Percentiles rank a stretch among this genome's conserved stretches.
These are phyloP conservation scores for Hymenoscyphus albidus DNA, from an alignment of 2,329 filamentous ascomycete species.

Conservation along the genomic window DNA sequence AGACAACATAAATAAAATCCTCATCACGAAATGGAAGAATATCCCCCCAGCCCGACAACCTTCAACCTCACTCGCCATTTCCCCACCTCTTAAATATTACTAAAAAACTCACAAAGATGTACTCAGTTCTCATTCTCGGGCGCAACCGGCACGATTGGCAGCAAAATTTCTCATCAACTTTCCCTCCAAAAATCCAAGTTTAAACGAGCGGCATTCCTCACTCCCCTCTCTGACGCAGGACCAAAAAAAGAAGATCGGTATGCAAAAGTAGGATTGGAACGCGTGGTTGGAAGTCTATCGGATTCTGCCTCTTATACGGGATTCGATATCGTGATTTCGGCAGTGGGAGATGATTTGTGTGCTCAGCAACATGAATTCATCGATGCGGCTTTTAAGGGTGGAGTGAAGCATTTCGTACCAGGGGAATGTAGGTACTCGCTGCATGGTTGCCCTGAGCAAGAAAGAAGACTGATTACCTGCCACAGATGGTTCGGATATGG, in stretches of 20 bases:
- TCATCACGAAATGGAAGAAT: too few species aligned
- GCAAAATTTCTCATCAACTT: slow-evolving; percentile 3
- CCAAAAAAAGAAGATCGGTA: slow-evolving; percentile 7
- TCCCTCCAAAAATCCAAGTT: neutral
- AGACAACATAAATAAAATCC: too few species aligned
- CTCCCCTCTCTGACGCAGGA: slow-evolving; percentile 3
- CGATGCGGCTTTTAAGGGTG: slow-evolving; percentile 8
- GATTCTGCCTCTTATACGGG: slow-evolving; percentile 5
- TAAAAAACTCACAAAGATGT: neutral
- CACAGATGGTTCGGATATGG: slow-evolving; percentile 5
- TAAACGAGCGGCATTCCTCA: slow-evolving; percentile 9
- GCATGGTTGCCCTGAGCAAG: neutral
- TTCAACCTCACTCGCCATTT: too few species aligned
- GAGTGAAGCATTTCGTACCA: slow-evolving; percentile 10
- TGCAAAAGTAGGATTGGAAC: neutral
- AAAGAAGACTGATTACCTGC: neutral
- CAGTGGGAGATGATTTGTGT: slow-evolving; percentile 10
- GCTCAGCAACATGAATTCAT: slow-evolving; percentile 5
- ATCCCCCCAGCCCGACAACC: too few species aligned
- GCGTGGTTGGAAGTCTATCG: slow-evolving; percentile 2
- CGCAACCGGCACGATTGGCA: slow-evolving; percentile 7
- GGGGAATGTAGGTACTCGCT: slow-evolving; percentile 4
- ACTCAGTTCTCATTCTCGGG: slow-evolving; percentile 10
- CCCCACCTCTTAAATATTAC: neutral
- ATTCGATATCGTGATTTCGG: slow-evolving; percentile 11